These are phyloP conservation scores for Rhytidhysteron rufulum DNA, from an alignment of 2,329 filamentous ascomycete species.

Conservation along the genomic window DNA sequence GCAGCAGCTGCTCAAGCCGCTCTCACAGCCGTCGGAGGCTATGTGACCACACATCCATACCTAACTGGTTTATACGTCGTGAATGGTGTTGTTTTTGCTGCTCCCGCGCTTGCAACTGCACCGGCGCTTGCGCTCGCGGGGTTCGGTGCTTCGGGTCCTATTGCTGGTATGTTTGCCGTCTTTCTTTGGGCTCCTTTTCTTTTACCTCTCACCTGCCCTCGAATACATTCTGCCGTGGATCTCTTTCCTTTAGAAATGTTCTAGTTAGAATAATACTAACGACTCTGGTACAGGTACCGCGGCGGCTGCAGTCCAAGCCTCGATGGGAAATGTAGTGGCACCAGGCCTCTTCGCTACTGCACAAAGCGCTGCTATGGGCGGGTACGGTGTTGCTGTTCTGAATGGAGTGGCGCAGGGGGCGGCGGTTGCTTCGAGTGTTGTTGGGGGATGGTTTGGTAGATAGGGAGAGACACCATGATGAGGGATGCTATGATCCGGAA, in stretches of 20 bases:
- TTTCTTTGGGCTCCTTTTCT: neutral
- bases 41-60: constrained; percentile 20
- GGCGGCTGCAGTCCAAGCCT: constrained; percentile 6
- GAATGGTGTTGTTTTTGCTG: constrained; percentile 18
- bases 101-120: constrained; percentile 18
- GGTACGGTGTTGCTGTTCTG: constrained; percentile 7
- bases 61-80: constrained; percentile 21
- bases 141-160: constrained; percentile 17
- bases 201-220: neutral
- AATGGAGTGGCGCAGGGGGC: neutral
- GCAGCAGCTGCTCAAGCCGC: too few species aligned
- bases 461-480: too few species aligned
- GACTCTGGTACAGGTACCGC: constrained; percentile 7
- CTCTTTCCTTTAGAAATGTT: neutral
- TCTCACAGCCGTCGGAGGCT: constrained; percentile 3
- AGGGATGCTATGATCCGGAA: too few species aligned
- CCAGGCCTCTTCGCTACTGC: constrained; percentile 8
- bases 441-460: neutral
- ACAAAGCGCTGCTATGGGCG: constrained; percentile 13
- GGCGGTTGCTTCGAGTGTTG: neutral
- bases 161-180: constrained; percentile 14
- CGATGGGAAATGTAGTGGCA: constrained; percentile 2
- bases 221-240: neutral
- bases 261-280: too few species aligned
- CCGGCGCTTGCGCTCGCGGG: constrained; percentile 20